These are phyloP conservation scores for Acanthamoeba triangularis DNA, from an alignment of 208 protist genomes.

Conservation along the genomic window DNA sequence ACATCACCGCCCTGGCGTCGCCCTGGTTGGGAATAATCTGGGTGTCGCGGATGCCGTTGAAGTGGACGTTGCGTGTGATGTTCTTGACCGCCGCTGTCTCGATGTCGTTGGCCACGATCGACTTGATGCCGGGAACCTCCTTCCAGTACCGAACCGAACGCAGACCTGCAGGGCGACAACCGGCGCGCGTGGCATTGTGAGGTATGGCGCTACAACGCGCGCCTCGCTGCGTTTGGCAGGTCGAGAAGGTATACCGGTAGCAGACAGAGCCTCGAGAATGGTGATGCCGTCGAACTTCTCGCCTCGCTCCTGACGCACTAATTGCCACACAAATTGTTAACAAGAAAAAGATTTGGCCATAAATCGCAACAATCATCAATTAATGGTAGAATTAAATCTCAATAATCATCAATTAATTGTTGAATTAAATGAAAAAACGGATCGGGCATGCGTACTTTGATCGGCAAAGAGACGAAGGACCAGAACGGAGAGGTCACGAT, in stretches of 20 bases:
- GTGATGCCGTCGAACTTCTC: conserved; percentile 91
- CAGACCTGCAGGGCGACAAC: conserved; percentile 86
- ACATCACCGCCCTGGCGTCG: conserved; percentile 94
- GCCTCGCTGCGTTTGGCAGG: not conserved
- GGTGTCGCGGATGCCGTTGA: conserved; percentile 95
- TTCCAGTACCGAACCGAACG: conserved; percentile 98
- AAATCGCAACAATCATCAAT: not conserved
- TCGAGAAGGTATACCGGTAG: conserved; percentile 95
- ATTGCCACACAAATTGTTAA: too few species aligned
- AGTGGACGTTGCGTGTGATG: conserved; percentile 97
- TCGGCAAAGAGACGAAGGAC: conserved; percentile 94
- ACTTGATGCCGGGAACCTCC: conserved; percentile 96
- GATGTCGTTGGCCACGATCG: conserved; percentile 99
- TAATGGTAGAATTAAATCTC: too few species aligned
- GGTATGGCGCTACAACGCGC: not conserved
- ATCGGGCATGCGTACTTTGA: conserved; percentile 37
- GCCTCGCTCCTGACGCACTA: conserved; percentile 59
- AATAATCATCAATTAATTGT: too few species aligned
- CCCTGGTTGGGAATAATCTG: conserved; percentile 94
- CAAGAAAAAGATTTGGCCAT: not conserved
- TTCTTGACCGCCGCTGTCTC: conserved; percentile 96
- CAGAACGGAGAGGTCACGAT: conserved; percentile 98
- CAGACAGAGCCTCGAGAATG: conserved; percentile 98
- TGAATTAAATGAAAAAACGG: not conserved
- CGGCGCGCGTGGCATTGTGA: not conserved